Conservation (phyloP, 2,329 filamentous ascomycete genomes). For the Arthrobotrys entomopaga region DNA sequence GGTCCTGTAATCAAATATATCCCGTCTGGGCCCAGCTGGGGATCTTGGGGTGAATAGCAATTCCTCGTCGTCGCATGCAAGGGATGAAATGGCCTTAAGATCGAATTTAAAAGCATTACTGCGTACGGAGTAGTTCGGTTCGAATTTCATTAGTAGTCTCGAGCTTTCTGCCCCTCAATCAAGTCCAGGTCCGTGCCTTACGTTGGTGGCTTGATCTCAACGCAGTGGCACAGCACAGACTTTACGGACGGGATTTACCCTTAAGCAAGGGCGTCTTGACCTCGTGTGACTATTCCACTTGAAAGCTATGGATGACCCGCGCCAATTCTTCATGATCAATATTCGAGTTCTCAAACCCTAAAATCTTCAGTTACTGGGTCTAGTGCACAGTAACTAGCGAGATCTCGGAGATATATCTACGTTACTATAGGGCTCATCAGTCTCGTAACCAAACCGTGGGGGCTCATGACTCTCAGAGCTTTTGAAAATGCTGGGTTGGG, state of each 20-base stretch:
- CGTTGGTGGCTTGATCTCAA: slow-evolving; percentile 24
- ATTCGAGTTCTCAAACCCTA: too few relatives aligned
- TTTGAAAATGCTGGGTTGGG: too few relatives aligned
- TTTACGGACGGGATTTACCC: neutral
- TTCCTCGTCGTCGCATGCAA: slow-evolving; percentile 9
- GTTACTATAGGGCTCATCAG: too few relatives aligned
- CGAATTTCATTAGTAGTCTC: too few relatives aligned
- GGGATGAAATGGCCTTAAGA: slow-evolving; percentile 2
- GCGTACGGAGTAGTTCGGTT: neutral
- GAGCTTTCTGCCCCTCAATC: slow-evolving; percentile 7
- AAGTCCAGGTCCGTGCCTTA: neutral
- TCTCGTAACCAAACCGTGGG: too few relatives aligned
- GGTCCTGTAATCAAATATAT: slow-evolving; percentile 47
- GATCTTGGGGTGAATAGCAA: slow-evolving; percentile 12
- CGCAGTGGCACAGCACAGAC: neutral
- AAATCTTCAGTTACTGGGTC: too few relatives aligned
- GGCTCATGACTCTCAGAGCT: too few relatives aligned
- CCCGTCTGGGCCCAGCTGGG: slow-evolving; percentile 1
- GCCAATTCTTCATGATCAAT: too few relatives aligned
- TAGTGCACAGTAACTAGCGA: too few relatives aligned
- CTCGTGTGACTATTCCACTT: too few relatives aligned
- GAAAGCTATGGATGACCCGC: too few relatives aligned
- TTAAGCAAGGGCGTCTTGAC: neutral
- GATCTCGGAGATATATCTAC: too few relatives aligned
- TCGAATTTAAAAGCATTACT: neutral